Evolutionary conservation across 805 yeast species (phyloP).

Genomic region (Candida tammaniensis): DNA sequence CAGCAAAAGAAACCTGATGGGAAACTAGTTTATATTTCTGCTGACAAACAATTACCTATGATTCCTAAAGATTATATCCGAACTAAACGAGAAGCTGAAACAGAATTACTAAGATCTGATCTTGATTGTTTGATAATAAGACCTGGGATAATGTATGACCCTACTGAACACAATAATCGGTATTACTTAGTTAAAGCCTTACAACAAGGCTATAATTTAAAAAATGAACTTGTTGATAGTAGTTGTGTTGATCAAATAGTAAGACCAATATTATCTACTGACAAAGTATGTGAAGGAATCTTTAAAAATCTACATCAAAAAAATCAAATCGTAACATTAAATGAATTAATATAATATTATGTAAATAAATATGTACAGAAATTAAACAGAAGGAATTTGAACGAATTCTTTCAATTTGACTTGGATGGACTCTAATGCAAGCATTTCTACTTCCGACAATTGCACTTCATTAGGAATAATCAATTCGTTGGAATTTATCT

Average conservation of each 20-base stretch:
- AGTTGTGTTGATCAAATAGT: slow-evolving; percentile 44
- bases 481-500: slow-evolving; percentile 3
- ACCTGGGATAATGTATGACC: slow-evolving; percentile 84
- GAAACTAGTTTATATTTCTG: slow-evolving; percentile 71
- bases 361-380: background rate
- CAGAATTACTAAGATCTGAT: slow-evolving; percentile 43
- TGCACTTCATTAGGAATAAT: slow-evolving; percentile 22
- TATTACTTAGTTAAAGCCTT: slow-evolving; percentile 26
- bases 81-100: slow-evolving; percentile 78
- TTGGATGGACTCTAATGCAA: slow-evolving; percentile 25
- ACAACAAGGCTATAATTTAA: slow-evolving; percentile 41
- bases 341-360: slow-evolving; percentile 11
- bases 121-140: slow-evolving; percentile 65
- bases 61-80: slow-evolving; percentile 69
- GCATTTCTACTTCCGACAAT: slow-evolving; percentile 23
- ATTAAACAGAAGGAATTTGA: background rate
- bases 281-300: slow-evolving; percentile 60
- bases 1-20: slow-evolving; percentile 7
- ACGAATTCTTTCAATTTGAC: slow-evolving; percentile 8
- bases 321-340: slow-evolving; percentile 54
- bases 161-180: slow-evolving; percentile 16
- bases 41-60: slow-evolving; percentile 62
- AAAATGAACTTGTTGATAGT: slow-evolving; percentile 39
- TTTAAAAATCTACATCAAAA: slow-evolving; percentile 53
- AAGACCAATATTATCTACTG: slow-evolving; percentile 66